Conservation (phyloP, 2,329 filamentous ascomycete species). For the Fusarium liriodendri region DNA sequence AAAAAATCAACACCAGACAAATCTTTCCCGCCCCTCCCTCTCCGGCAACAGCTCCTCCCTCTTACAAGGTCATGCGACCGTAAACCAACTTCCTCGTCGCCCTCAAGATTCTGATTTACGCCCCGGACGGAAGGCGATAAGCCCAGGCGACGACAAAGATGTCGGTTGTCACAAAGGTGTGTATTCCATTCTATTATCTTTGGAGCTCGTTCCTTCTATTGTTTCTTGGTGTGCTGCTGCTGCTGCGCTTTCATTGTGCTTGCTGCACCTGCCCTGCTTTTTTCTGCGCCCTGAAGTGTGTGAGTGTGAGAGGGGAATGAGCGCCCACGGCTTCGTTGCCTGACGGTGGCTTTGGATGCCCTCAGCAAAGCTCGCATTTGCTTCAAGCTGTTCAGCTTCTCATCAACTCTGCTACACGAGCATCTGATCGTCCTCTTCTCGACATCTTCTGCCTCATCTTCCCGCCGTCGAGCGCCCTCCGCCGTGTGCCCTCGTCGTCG, state of each 20-base stretch:
- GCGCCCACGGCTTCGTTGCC: conserved; percentile 9
- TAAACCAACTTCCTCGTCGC: conserved; percentile 49
- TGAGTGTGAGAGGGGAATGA: conserved; percentile 7
- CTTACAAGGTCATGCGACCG: conserved; percentile 54
- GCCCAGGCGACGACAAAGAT: conserved; percentile 63
- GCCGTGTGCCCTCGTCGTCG: conserved; percentile 1
- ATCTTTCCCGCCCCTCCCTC: conserved; percentile 24
- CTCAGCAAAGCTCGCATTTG: conserved; percentile 12
- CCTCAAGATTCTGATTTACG: conserved; percentile 47
- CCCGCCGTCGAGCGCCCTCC: not conserved
- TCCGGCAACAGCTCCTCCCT: conserved; percentile 35
- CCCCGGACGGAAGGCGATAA: conserved; percentile 61
- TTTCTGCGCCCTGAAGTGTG: not conserved
- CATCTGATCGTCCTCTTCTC: not conserved
- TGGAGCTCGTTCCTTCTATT: not conserved
- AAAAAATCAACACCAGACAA: conserved; percentile 39
- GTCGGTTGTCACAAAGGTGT: conserved; percentile 72
- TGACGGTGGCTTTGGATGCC: conserved; percentile 15
- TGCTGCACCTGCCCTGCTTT: conserved; percentile 10
- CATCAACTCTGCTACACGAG: not conserved
- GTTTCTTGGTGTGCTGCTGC: not conserved
- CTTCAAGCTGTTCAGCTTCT: not conserved
- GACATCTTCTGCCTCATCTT: not conserved
- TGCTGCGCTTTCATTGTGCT: not conserved
- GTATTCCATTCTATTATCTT: conserved; percentile 40